Percentiles rank a stretch among this genome's conserved stretches.
These are phyloP conservation scores for Pichia heedii DNA, from an alignment of 805 yeast species.

Conservation along the genomic window DNA sequence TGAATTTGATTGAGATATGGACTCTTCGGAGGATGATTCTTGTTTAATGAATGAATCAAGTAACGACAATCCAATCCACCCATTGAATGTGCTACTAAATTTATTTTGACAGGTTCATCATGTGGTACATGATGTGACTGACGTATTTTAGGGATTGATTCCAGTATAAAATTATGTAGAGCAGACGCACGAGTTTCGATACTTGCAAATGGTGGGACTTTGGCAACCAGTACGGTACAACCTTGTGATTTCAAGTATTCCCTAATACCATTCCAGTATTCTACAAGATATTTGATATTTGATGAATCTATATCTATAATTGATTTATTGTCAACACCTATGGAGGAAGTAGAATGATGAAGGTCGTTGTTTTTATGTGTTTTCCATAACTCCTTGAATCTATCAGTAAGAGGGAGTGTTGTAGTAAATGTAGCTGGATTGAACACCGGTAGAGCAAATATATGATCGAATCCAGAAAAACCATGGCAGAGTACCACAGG, in stretches of 20 bases:
- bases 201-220: constrained; percentile 75
- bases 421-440: background rate
- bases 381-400: background rate
- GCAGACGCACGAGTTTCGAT: constrained; percentile 58
- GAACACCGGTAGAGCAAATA: constrained; percentile 7
- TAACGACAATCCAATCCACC: constrained; percentile 86
- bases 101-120: constrained; percentile 41
- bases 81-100: constrained; percentile 85
- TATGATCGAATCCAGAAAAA: constrained; percentile 15
- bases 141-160: constrained; percentile 10
- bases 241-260: constrained; percentile 54
- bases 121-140: constrained; percentile 22
- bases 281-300: constrained; percentile 35
- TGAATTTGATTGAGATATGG: background rate
- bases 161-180: constrained; percentile 43
- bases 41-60: constrained; percentile 42
- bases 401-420: background rate
- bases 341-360: background rate
- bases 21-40: background rate
- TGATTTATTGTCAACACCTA: constrained; percentile 8
- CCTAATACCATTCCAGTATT: constrained; percentile 79
- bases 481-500: constrained; percentile 20
- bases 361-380: background rate
- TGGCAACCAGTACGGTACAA: constrained; percentile 58
- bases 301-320: background rate